A percentile compares a stretch with the other conserved stretches of the same genome.
Evolutionary conservation across 2,329 filamentous ascomycete genomes (phyloP).

Genomic region (Lasiodiplodia gonubiensis): DNA sequence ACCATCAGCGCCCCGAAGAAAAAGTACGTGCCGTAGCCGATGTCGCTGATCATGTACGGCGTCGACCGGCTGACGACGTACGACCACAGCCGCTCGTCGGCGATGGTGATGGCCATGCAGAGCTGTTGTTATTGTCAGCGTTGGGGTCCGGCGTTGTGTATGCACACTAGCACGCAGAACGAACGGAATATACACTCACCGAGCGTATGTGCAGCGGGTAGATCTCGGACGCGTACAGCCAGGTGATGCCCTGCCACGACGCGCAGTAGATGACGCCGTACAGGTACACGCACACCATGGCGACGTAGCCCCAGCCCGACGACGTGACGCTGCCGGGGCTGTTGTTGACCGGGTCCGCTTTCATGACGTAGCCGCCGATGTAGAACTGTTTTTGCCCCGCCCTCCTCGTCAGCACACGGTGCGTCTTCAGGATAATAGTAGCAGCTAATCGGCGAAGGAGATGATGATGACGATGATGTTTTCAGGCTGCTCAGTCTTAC

Average conservation of each 20-base stretch:
- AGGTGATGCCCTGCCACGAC: constrained; percentile 51
- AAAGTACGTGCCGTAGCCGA: constrained; percentile 48
- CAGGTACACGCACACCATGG: constrained; percentile 62
- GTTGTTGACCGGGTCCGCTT: constrained; percentile 55
- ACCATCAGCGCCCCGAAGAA: constrained; percentile 44
- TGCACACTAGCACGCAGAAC: no score
- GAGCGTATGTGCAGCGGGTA: constrained; percentile 52
- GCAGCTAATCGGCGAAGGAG: no score
- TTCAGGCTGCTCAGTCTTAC: no score
- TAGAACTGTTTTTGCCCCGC: constrained; percentile 53
- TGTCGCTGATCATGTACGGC: constrained; percentile 46
- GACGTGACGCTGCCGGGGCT: constrained; percentile 50
- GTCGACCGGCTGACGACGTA: constrained; percentile 50
- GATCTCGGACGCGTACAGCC: constrained; percentile 57
- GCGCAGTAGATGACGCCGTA: constrained; percentile 60
- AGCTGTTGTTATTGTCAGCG: constrained; percentile 30
- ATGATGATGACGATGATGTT: no score
- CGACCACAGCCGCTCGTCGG: constrained; percentile 34
- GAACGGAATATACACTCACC: no score
- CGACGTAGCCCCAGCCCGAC: constrained; percentile 57
- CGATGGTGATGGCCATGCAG: constrained; percentile 47
- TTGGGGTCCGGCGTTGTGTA: no score
- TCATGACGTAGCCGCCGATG: constrained; percentile 61
- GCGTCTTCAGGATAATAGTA: neutral
- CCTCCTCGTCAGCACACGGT: neutral